These are phyloP conservation scores for Oenanthe sinensis DNA, from an alignment of 129 eudicot species.

Conservation along the genomic window DNA sequence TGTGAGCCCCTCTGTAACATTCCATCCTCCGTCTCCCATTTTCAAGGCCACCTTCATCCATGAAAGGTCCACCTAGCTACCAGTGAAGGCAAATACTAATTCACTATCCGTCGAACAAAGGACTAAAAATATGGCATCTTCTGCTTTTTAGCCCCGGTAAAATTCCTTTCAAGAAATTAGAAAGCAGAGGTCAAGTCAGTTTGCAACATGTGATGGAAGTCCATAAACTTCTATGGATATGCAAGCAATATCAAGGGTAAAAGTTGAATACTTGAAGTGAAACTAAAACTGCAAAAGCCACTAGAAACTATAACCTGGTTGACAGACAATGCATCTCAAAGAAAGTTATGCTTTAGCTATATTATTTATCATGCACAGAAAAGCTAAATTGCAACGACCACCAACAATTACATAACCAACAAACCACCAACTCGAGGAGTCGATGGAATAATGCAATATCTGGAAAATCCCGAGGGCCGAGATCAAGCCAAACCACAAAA, in stretches of 20 bases:
- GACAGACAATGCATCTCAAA: background rate
- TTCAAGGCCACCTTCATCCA: constrained; percentile 32
- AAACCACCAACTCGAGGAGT: background rate
- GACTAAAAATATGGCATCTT: background rate
- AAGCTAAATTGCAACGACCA: background rate
- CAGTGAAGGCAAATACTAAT: background rate
- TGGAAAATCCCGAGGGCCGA: background rate
- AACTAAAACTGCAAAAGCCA: background rate
- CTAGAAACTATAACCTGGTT: background rate
- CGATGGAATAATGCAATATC: background rate
- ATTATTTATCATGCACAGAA: background rate
- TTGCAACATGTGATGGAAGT: background rate
- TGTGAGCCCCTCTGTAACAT: constrained; percentile 13
- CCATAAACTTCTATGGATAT: background rate
- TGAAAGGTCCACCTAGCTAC: constrained; percentile 5
- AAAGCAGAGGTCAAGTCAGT: background rate
- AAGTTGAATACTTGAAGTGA: background rate
- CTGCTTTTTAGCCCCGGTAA: background rate
- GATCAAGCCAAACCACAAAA: background rate
- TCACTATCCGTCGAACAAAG: background rate
- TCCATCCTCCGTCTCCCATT: constrained; percentile 28
- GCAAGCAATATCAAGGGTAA: background rate
- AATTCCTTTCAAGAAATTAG: background rate
- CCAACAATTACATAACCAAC: constrained; percentile 1
- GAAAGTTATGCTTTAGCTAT: background rate